These are phyloP conservation scores for Trichophyton equinum DNA, from an alignment of 2,329 filamentous ascomycete species.

Conservation along the genomic window DNA sequence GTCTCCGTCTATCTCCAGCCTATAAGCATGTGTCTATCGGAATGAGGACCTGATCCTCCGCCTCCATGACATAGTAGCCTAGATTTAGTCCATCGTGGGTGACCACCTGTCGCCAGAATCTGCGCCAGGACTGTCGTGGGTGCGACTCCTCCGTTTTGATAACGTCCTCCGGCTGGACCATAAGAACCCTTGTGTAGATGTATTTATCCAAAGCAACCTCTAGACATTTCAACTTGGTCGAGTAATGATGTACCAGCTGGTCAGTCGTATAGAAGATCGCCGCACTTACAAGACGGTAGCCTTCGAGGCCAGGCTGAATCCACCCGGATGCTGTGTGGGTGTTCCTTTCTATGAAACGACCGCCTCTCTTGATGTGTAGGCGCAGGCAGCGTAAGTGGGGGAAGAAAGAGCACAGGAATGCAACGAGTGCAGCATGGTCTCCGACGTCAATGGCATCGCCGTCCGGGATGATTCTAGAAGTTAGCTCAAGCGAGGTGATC, in stretches of 20 bases:
- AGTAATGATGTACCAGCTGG: background rate
- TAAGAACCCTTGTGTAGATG: background rate
- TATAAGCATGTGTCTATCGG: conserved; percentile 2
- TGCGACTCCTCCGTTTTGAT: background rate
- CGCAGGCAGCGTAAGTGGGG: background rate
- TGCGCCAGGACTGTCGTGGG: background rate
- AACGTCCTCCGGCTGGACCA: background rate
- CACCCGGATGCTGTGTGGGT: background rate
- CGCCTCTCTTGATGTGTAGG: background rate
- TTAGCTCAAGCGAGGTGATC: background rate
- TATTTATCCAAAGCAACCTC: background rate
- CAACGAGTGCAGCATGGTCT: background rate
- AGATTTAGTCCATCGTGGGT: background rate
- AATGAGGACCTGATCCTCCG: background rate
- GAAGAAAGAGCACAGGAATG: background rate
- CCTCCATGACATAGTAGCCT: background rate
- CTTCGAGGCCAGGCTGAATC: background rate
- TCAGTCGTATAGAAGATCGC: background rate
- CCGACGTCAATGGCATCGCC: background rate
- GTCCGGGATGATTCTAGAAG: background rate
- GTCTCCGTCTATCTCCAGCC: background rate
- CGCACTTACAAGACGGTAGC: background rate
- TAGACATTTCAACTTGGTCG: background rate
- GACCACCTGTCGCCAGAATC: background rate
- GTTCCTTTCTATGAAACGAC: background rate